Base-by-base conservation (phyloP, 352 stramenopile genomes). In the Peronospora belbahrii region DNA sequence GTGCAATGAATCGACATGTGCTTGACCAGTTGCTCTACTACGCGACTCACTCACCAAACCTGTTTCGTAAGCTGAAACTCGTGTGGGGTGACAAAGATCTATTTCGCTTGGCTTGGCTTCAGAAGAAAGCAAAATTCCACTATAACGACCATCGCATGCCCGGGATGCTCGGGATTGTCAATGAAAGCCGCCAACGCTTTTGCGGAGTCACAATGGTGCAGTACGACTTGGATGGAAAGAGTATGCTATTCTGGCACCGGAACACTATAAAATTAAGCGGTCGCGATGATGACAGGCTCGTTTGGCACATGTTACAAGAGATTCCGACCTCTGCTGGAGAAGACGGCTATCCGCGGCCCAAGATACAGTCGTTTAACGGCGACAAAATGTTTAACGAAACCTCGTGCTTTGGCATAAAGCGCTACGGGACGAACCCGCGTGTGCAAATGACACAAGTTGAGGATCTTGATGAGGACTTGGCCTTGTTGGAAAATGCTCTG, bases 201-300 rank as follows among this genome's bases (percentile, higher is more conserved):
- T 76, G 67, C 36, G 65, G 69, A 0, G 32, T 81, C 28, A 77
- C 53, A 28, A 81, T 81, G 57, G 63, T 75, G 18, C 69, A 81
- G 42, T 77, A 75, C 44, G 57, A 70, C 37, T 28, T 71, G 9
- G 42, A 62, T n/a, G 60, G 57, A 6, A 39, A 53, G 10, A 41
- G 52, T 1, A 68, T 77, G 35, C 41, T 73, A 8, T 81, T 81
- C 30, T 56, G 69, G 52, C 69, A 81, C 44, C 66, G 69, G 36
- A 81, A 81, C 33, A 77, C 63, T 3, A 62, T 82, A 42, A 86
- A 86, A 43, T 47, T 86, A n/a, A 81, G 64, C 11, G 78, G 74
- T 0, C 25, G 25, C 25, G 56, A 28, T 2, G 19, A 30, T 22
- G 56, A 74, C 15, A 45, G 52, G n/a, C 51, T 37, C 0, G 59